Conservation (phyloP, 2,329 filamentous ascomycete genomes). For the Colletotrichum sp. region DNA sequence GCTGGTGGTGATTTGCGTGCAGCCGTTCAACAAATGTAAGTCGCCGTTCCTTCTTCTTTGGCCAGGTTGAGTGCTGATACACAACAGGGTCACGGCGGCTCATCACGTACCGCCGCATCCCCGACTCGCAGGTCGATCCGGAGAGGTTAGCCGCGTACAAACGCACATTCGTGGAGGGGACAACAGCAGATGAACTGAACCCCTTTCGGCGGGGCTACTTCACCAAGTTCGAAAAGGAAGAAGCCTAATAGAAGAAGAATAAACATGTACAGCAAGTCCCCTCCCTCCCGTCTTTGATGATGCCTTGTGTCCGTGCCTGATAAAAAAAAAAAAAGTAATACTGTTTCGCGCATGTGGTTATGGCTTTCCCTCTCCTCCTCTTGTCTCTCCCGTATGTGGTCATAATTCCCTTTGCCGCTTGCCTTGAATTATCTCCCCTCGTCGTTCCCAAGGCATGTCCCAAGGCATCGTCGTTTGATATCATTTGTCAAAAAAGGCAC, state of each 20-base stretch:
- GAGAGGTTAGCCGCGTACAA: conserved; percentile 41
- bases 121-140: conserved; percentile 60
- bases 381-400: background rate
- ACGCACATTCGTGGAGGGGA: conserved; percentile 39
- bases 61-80: background rate
- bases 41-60: background rate
- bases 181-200: conserved; percentile 64
- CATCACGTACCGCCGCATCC: conserved; percentile 81
- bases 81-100: conserved; percentile 80
- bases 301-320: conserved; percentile 15
- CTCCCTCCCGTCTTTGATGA: conserved; percentile 6
- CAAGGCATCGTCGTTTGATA: conserved; percentile 16
- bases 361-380: background rate
- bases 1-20: conserved; percentile 78
- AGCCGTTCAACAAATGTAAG: conserved; percentile 88
- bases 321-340: background rate
- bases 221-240: conserved; percentile 52
- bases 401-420: background rate
- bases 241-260: conserved; percentile 14
- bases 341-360: background rate
- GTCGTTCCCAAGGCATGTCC: conserved; percentile 9
- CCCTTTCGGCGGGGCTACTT: conserved; percentile 66
- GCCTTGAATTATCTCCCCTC: background rate
- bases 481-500: conserved; percentile 6
- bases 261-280: conserved; percentile 10